Percentiles rank a stretch among this genome's conserved stretches.
These are phyloP conservation scores for Murraya paniculata DNA, from an alignment of 345 rosid species.

Conservation along the genomic window DNA sequence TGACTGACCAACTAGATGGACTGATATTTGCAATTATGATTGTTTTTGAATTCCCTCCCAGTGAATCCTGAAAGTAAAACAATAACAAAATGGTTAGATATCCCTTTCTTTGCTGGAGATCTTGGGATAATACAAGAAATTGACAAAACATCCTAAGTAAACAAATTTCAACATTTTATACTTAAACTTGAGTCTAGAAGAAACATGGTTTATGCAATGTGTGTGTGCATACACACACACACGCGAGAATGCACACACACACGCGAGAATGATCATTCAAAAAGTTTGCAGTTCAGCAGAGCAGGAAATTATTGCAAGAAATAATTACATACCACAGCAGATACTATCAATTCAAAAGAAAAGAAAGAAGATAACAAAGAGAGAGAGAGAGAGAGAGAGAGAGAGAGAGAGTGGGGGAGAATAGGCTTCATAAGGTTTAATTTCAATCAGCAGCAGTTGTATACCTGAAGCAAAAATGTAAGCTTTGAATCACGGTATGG, in stretches of 20 bases:
- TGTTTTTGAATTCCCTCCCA: slow-evolving; percentile 97
- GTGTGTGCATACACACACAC: not conserved
- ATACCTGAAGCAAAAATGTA: slow-evolving; percentile 96
- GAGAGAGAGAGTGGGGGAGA: not conserved
- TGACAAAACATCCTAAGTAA: not conserved
- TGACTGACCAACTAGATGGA: slow-evolving; percentile 80
- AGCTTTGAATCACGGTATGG: slow-evolving; percentile 99
- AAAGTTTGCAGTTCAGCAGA: not conserved
- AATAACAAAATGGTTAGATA: slow-evolving; percentile 2
- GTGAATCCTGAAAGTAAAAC: slow-evolving; percentile 67
- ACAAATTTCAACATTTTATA: not conserved
- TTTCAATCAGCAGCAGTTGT: not conserved
- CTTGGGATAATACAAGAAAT: not conserved
- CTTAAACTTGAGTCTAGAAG: not conserved
- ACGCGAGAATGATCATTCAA: not conserved
- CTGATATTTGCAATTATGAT: slow-evolving; percentile 94
- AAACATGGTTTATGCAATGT: not conserved
- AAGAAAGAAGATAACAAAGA: not conserved
- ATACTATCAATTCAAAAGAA: not conserved
- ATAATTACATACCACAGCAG: not conserved
- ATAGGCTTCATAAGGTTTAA: not conserved
- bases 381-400: too few relatives aligned
- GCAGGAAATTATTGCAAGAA: not conserved
- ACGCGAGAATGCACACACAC: not conserved
- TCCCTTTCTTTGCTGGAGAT: not conserved